Evolutionary conservation across 495 filamentous ascomycete genomes (phyloP).

Genomic region (Penicillium fimorum): DNA sequence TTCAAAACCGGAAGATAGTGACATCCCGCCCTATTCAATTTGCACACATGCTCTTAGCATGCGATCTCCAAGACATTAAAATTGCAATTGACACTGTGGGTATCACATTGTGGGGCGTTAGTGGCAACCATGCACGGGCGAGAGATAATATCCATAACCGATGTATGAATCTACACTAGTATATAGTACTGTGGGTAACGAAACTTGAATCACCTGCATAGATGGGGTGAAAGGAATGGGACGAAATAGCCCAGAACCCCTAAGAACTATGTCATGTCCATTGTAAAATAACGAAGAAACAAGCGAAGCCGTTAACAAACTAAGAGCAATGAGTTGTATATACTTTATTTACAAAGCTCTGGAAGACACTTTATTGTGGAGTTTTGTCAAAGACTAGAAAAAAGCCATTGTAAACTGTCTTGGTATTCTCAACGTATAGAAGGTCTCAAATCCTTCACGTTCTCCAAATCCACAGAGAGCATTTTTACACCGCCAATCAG

Average conservation of each 20-base stretch:
- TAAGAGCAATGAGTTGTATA: not conserved
- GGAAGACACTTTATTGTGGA: not conserved
- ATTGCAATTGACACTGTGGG: not conserved
- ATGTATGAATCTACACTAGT: not conserved
- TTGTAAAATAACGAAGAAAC: not conserved
- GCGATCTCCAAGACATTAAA: not conserved
- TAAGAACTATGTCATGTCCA: not conserved
- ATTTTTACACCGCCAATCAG: not conserved
- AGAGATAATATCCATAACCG: not conserved
- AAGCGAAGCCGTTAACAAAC: not conserved
- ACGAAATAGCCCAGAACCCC: not conserved
- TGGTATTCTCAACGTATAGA: not conserved
- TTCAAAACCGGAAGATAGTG: not conserved
- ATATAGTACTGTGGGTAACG: not conserved
- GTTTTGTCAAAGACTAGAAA: not conserved
- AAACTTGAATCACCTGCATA: not conserved
- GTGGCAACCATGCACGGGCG: not conserved
- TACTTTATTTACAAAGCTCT: not conserved
- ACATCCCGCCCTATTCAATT: not conserved
- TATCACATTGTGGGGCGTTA: not conserved
- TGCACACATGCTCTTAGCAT: not conserved
- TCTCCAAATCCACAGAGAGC: not conserved
- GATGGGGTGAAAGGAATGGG: not conserved
- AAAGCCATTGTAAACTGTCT: not conserved
- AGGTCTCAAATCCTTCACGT: not conserved